Percentiles rank a stretch among this genome's conserved stretches.
phyloP scores from a whole-genome alignment of 208 protist species.

The Wallacemonas sp. region DNA sequence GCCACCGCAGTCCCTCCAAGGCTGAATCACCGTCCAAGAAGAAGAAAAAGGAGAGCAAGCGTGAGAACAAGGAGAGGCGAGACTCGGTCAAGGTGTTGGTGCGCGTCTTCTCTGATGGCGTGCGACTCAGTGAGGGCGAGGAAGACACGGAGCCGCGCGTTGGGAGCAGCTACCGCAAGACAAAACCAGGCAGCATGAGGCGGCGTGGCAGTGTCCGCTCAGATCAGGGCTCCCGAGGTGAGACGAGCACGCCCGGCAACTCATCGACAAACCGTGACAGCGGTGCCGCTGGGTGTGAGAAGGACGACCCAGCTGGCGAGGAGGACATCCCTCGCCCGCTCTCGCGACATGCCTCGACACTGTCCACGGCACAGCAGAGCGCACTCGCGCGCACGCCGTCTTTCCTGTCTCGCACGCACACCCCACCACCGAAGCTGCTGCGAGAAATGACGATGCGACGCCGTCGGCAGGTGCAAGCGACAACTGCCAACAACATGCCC shows the following conservation, averaged over 20 bases:
- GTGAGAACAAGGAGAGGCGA: not conserved
- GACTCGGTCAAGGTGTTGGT: not conserved
- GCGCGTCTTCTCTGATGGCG: too few species aligned
- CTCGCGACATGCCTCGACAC: slow-evolving; percentile 34
- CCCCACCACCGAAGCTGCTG: slow-evolving; percentile 34
- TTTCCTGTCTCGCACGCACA: slow-evolving; percentile 36
- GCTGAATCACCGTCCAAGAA: not conserved
- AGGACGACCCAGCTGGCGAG: too few species aligned
- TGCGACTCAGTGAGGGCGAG: too few species aligned
- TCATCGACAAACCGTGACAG: too few species aligned
- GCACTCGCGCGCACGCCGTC: slow-evolving; percentile 32
- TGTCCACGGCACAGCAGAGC: slow-evolving; percentile 33
- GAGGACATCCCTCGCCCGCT: slow-evolving; percentile 23
- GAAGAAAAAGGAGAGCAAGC: slow-evolving; percentile 7
- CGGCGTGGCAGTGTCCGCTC: not conserved
- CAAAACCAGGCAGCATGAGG: not conserved
- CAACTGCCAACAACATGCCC: not conserved
- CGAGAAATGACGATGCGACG: slow-evolving; percentile 15
- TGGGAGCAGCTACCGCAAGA: not conserved
- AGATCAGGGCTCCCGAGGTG: not conserved
- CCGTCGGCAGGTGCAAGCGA: not conserved
- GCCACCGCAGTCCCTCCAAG: slow-evolving; percentile 1
- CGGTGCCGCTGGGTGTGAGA: too few species aligned
- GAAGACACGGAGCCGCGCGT: too few species aligned
- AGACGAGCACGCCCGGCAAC: too few species aligned